These are phyloP conservation scores for Colletotrichum sp. DNA, from an alignment of 2,329 filamentous ascomycete species.

Conservation along the genomic window DNA sequence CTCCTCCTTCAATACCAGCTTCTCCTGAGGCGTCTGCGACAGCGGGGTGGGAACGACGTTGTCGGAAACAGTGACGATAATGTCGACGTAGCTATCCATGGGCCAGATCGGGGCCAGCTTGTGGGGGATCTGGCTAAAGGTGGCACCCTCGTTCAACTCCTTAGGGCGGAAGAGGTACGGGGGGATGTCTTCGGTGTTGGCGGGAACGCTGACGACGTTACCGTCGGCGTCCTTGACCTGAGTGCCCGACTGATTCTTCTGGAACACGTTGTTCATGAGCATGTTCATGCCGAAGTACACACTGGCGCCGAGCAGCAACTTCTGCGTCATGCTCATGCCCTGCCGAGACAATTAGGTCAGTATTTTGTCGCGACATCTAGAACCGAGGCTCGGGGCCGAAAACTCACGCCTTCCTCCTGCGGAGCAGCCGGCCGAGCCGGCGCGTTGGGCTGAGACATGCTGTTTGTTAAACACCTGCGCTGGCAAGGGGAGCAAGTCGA, in stretches of 20 bases:
- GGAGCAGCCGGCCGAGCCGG: constrained; percentile 1
- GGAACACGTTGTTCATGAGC: constrained; percentile 57
- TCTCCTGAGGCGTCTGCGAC: constrained; percentile 67
- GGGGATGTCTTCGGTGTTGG: constrained; percentile 63
- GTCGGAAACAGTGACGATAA: constrained; percentile 83
- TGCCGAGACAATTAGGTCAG: constrained; percentile 20
- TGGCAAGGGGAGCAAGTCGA: not conserved
- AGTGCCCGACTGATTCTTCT: constrained; percentile 51
- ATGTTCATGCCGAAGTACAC: constrained; percentile 66
- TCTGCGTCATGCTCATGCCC: constrained; percentile 45
- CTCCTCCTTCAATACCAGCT: constrained; percentile 80
- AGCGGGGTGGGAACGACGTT: constrained; percentile 73
- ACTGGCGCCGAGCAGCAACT: constrained; percentile 54
- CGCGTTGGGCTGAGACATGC: constrained; percentile 15
- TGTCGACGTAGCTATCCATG: constrained; percentile 76
- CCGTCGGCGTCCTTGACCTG: constrained; percentile 57
- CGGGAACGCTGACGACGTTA: constrained; percentile 56
- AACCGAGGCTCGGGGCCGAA: not conserved
- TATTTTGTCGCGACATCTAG: not conserved
- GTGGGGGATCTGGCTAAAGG: constrained; percentile 70
- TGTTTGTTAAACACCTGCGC: not conserved
- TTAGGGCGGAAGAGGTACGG: constrained; percentile 70
- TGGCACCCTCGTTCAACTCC: constrained; percentile 63
- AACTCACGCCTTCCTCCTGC: constrained; percentile 22
- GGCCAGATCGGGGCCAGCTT: constrained; percentile 89